phyloP scores from a whole-genome alignment of 345 rosid genomes.

The Murraya paniculata region DNA sequence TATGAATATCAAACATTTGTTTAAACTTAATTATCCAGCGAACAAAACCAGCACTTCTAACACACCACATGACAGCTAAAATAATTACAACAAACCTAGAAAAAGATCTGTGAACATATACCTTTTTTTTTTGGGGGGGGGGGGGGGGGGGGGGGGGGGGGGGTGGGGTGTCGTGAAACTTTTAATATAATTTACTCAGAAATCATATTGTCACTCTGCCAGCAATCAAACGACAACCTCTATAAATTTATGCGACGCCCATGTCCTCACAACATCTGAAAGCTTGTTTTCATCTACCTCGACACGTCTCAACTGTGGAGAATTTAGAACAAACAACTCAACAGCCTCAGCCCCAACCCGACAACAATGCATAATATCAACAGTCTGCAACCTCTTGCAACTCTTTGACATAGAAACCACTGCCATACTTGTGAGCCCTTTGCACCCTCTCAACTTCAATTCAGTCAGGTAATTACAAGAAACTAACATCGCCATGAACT shows the following conservation, averaged over 20 bases:
- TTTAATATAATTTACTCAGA: slow-evolving; percentile 15
- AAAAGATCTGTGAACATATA: not conserved
- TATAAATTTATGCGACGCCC: slow-evolving; percentile 42
- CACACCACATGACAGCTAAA: slow-evolving; percentile 1
- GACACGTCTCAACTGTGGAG: slow-evolving; percentile 42
- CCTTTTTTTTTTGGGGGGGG: not conserved
- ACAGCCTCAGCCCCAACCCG: slow-evolving; percentile 46
- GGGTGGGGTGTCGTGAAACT: slow-evolving; percentile 9
- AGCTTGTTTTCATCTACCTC: slow-evolving; percentile 62
- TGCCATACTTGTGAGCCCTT: slow-evolving; percentile 39
- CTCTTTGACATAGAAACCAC: slow-evolving; percentile 44
- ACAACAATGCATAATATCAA: slow-evolving; percentile 53
- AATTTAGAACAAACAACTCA: slow-evolving; percentile 46
- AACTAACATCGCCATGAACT: slow-evolving; percentile 63
- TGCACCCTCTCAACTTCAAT: slow-evolving; percentile 66
- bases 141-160: no score
- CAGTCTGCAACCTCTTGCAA: slow-evolving; percentile 45
- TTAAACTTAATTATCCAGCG: slow-evolving; percentile 13
- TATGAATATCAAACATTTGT: not conserved
- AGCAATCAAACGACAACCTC: slow-evolving; percentile 37
- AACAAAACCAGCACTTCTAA: not conserved
- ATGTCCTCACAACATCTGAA: slow-evolving; percentile 39
- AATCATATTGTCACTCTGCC: slow-evolving; percentile 1
- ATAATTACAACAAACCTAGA: slow-evolving; percentile 14
- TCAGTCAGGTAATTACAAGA: slow-evolving; percentile 56